These are phyloP conservation scores for Graphilbum fragrans DNA, from an alignment of 2,329 filamentous ascomycete species.

Conservation along the genomic window DNA sequence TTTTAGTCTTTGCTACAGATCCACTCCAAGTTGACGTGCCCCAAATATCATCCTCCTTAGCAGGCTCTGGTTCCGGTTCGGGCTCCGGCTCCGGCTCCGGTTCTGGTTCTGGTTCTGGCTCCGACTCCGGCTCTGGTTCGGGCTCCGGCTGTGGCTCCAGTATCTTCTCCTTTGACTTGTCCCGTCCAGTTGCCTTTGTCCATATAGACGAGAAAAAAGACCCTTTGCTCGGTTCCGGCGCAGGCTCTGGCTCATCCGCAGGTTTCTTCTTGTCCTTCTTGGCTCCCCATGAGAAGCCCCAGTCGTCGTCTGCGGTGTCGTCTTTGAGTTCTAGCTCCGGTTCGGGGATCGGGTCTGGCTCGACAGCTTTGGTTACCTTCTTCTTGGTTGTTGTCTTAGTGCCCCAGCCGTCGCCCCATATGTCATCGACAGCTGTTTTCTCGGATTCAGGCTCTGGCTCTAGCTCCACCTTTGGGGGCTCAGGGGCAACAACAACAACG, in stretches of 20 bases:
- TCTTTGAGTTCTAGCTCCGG: conserved; percentile 3
- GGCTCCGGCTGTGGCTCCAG: conserved; percentile 1
- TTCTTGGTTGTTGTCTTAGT: conserved; percentile 13
- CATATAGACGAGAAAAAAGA: background rate
- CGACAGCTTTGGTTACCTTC: conserved; percentile 14
- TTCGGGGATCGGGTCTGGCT: conserved; percentile 6
- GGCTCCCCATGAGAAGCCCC: conserved; percentile 28
- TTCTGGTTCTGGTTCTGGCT: conserved; percentile 12
- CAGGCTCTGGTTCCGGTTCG: background rate
- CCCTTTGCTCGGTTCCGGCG: conserved; percentile 2
- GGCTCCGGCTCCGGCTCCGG: conserved; percentile 9
- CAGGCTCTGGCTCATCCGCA: conserved; percentile 10
- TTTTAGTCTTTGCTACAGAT: too few relatives aligned
- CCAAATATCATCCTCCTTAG: too few relatives aligned
- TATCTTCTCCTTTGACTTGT: background rate
- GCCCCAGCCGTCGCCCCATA: conserved; percentile 4
- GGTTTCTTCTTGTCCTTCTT: conserved; percentile 31
- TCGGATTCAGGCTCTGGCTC: conserved; percentile 2
- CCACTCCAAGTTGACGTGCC: too few relatives aligned
- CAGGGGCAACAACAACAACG: conserved; percentile 8
- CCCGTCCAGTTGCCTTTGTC: background rate
- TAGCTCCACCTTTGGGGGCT: conserved; percentile 3
- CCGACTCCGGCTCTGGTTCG: background rate
- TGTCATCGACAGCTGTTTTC: conserved; percentile 4
- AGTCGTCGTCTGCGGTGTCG: conserved; percentile 19